Evolutionary conservation across 352 stramenopile species (phyloP).

Genomic region (Globisporangium alternatum): DNA sequence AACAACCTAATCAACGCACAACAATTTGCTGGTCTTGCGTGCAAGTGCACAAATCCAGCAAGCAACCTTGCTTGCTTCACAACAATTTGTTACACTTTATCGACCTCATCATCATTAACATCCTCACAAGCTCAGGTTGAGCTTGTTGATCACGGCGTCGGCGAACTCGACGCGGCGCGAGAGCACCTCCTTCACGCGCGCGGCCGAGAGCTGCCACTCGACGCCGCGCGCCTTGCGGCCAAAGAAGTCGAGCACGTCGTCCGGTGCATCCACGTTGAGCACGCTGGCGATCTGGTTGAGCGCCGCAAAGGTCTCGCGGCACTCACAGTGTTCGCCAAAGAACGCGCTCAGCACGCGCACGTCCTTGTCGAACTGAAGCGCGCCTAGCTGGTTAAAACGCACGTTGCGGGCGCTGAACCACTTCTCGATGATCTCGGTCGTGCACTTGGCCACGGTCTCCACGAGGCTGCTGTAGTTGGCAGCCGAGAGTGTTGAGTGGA

Average conservation of each 20-base stretch:
- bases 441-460: constrained; percentile 38
- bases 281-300: constrained; percentile 71
- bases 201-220: constrained; percentile 62
- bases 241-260: constrained; percentile 76
- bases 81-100: neutral
- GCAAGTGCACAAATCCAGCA: neutral
- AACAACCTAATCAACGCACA: neutral
- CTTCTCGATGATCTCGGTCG: constrained; percentile 50
- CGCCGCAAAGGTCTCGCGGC: constrained; percentile 50
- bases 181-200: constrained; percentile 73
- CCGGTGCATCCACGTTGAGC: constrained; percentile 65
- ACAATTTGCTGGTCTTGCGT: neutral
- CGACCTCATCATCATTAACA: neutral
- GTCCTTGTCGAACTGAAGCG: constrained; percentile 87
- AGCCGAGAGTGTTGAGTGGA: constrained; percentile 49
- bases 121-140: constrained; percentile 33
- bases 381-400: constrained; percentile 79
- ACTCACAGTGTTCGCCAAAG: constrained; percentile 54
- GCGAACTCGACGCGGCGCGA: constrained; percentile 77
- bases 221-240: constrained; percentile 61
- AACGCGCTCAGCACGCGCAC: constrained; percentile 66
- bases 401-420: constrained; percentile 57
- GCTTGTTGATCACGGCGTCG: constrained; percentile 59
- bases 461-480: constrained; percentile 59
- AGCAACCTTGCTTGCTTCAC: neutral